phyloP scores from a whole-genome alignment of 2,329 filamentous ascomycete species.

The Berkeleyomyces basicola region DNA sequence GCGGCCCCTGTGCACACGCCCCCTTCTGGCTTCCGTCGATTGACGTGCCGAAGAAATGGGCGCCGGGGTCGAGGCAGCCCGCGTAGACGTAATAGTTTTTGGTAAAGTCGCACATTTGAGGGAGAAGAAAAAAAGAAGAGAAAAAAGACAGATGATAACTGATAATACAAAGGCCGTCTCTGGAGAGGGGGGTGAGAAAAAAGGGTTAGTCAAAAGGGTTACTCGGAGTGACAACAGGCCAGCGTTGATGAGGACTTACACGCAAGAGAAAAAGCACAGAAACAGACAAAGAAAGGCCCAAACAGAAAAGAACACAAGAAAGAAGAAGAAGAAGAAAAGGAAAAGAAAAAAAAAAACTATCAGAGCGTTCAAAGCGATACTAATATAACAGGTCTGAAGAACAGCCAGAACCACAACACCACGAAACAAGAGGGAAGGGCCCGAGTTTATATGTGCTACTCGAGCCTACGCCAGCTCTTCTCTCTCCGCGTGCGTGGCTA shows the following conservation, averaged over 20 bases:
- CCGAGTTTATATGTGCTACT: neutral
- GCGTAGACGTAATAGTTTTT: constrained; percentile 68
- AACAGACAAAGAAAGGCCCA: neutral
- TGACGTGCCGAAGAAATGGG: constrained; percentile 54
- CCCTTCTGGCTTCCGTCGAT: constrained; percentile 46
- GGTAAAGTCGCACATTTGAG: constrained; percentile 45
- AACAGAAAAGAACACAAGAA: neutral
- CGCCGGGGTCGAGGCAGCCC: constrained; percentile 48
- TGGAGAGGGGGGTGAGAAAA: neutral
- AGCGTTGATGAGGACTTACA: neutral
- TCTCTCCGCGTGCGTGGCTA: neutral
- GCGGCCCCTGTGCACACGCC: constrained; percentile 46
- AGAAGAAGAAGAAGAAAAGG: neutral
- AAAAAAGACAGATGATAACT: neutral
- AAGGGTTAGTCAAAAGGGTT: neutral
- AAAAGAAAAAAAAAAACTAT: neutral
- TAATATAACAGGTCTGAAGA: too few species aligned
- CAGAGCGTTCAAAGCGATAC: neutral
- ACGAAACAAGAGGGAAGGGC: neutral
- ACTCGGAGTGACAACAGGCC: neutral
- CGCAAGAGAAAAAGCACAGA: neutral
- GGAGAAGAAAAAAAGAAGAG: neutral
- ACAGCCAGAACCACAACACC: neutral
- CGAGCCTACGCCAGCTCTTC: neutral
- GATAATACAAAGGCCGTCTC: neutral